Conservation (phyloP, 2,329 filamentous ascomycete species). For the Plectosphaerella sp. region DNA sequence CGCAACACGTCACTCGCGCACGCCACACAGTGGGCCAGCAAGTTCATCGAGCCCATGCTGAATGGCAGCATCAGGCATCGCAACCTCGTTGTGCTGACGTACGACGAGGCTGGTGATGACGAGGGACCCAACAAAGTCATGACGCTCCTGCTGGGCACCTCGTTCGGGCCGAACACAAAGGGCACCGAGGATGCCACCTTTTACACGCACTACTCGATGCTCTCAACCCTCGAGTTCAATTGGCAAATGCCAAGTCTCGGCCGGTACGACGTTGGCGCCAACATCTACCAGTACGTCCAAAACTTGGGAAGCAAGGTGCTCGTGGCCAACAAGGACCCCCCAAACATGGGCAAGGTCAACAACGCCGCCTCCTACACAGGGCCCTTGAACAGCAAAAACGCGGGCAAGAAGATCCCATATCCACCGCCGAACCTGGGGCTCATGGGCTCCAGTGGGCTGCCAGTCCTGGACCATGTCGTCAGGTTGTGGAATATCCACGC, state of each 20-base stretch:
- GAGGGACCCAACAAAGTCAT: conserved; percentile 47
- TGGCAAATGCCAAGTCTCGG: conserved; percentile 37
- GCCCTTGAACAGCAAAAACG: conserved; percentile 27
- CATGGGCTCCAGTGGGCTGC: conserved; percentile 35
- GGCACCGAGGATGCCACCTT: conserved; percentile 48
- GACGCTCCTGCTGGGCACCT: conserved; percentile 50
- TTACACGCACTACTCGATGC: conserved; percentile 40
- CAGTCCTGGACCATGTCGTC: conserved; percentile 26
- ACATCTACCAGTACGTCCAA: conserved; percentile 35
- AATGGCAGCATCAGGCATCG: conserved; percentile 42
- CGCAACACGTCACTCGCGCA: conserved; percentile 52
- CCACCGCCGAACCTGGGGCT: conserved; percentile 38
- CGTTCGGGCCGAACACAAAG: conserved; percentile 38
- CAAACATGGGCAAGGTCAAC: conserved; percentile 26
- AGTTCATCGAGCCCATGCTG: conserved; percentile 50
- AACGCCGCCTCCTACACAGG: conserved; percentile 39
- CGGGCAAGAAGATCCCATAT: conserved; percentile 21
- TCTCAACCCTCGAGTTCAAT: conserved; percentile 35
- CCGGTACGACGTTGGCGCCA: conserved; percentile 33
- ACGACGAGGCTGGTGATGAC: conserved; percentile 53
- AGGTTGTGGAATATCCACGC: conserved; percentile 22
- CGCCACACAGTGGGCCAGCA: conserved; percentile 45
- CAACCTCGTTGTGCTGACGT: conserved; percentile 54
- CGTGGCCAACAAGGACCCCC: conserved; percentile 28
- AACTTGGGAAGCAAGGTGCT: conserved; percentile 25